Evolutionary conservation across 2,329 filamentous ascomycete genomes (phyloP).

Genomic region (Talaromyces verruculosus): DNA sequence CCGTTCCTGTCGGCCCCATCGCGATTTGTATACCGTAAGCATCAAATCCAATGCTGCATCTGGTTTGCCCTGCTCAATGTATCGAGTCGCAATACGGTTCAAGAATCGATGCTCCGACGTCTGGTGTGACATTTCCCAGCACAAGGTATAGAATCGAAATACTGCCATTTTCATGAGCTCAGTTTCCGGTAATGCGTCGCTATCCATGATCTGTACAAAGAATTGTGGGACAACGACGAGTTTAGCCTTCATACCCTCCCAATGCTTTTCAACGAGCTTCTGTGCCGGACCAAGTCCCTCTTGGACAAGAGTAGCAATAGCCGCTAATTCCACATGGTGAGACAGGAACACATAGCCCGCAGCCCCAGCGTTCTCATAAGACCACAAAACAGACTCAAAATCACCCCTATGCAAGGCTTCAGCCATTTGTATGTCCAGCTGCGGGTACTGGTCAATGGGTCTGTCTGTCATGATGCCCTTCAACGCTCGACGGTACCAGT

Average conservation of each 20-base stretch:
- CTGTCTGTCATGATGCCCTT: conserved; percentile 29
- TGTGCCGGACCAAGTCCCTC: conserved; percentile 33
- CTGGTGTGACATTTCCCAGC: conserved; percentile 33
- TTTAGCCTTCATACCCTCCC: conserved; percentile 28
- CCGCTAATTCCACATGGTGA: conserved; percentile 39
- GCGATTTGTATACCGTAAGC: conserved; percentile 39
- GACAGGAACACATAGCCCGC: conserved; percentile 34
- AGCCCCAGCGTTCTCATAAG: conserved; percentile 32
- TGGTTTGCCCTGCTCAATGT: conserved; percentile 31
- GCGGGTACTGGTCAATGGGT: conserved; percentile 35
- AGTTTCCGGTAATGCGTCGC: conserved; percentile 26
- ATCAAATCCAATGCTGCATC: conserved; percentile 37
- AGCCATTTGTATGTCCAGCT: conserved; percentile 39
- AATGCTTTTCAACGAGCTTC: conserved; percentile 35
- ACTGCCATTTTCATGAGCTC: conserved; percentile 38
- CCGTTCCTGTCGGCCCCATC: conserved; percentile 32
- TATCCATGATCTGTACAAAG: conserved; percentile 37
- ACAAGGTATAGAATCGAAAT: conserved; percentile 42
- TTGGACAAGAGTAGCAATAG: conserved; percentile 38
- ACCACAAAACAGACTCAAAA: conserved; percentile 33
- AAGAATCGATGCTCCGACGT: conserved; percentile 40
- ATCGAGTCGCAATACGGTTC: conserved; percentile 29
- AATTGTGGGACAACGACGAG: conserved; percentile 35
- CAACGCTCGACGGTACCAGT: conserved; percentile 36
- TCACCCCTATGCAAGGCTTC: conserved; percentile 41